phyloP scores from a whole-genome alignment of 345 rosid species.

The Litchi chinensis region DNA sequence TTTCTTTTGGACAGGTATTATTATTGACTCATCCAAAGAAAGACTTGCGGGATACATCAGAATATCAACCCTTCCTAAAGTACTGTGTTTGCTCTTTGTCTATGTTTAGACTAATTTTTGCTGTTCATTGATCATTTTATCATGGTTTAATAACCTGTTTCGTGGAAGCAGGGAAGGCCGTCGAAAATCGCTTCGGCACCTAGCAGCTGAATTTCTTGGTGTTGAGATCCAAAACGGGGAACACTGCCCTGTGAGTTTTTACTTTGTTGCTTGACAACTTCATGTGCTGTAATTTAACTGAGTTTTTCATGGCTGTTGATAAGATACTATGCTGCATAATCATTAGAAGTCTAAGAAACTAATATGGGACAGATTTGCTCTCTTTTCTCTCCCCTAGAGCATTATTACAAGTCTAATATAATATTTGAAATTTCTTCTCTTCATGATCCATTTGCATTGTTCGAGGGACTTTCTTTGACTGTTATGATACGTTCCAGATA shows the following conservation, averaged over 20 bases:
- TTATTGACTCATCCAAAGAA: constrained; percentile 82
- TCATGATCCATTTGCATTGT: neutral
- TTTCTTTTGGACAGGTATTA: constrained; percentile 54
- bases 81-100: constrained; percentile 29
- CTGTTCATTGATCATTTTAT: constrained; percentile 11
- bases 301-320: neutral
- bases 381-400: neutral
- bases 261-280: neutral
- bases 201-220: constrained; percentile 82
- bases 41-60: constrained; percentile 77
- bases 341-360: neutral
- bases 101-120: constrained; percentile 2
- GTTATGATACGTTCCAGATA: constrained; percentile 40
- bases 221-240: constrained; percentile 89
- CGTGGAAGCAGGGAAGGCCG: constrained; percentile 54
- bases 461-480: neutral
- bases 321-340: neutral
- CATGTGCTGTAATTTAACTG: neutral
- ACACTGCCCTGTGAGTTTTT: constrained; percentile 83
- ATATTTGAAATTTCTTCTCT: neutral
- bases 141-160: neutral
- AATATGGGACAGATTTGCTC: neutral
- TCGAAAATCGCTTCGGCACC: constrained; percentile 74
- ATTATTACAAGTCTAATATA: neutral
- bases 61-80: constrained; percentile 80